phyloP scores from a whole-genome alignment of 2,329 filamentous ascomycete species.

The Xylariaceae sp. region DNA sequence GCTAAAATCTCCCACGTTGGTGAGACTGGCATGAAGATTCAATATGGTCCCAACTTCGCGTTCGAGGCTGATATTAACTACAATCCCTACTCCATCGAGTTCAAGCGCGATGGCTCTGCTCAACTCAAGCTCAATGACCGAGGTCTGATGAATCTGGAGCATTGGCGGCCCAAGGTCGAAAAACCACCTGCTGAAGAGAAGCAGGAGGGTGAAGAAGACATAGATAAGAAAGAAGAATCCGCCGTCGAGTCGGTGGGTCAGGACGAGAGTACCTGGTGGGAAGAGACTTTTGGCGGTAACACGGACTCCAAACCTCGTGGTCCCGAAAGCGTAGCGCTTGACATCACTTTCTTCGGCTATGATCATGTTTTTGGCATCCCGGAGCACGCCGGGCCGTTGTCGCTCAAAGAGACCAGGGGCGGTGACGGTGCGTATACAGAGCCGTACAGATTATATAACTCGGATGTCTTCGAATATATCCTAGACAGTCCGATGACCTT shows the following conservation, averaged over 20 bases:
- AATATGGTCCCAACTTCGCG: slow-evolving; percentile 70
- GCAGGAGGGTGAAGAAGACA: slow-evolving; percentile 48
- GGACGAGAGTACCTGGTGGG: slow-evolving; percentile 95
- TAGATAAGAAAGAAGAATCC: slow-evolving; percentile 40
- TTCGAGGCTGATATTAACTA: slow-evolving; percentile 83
- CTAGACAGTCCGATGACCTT: slow-evolving; percentile 97
- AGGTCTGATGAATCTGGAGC: slow-evolving; percentile 89
- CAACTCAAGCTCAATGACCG: slow-evolving; percentile 87
- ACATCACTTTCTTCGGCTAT: slow-evolving; percentile 89
- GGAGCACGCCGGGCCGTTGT: slow-evolving; percentile 83
- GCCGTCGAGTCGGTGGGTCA: slow-evolving; percentile 40
- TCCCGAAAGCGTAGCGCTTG: slow-evolving; percentile 84
- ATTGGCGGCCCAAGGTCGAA: slow-evolving; percentile 88
- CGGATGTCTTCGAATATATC: slow-evolving; percentile 97
- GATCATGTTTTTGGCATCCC: slow-evolving; percentile 92
- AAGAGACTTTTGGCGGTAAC: slow-evolving; percentile 91
- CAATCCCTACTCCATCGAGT: slow-evolving; percentile 78
- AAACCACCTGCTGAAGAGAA: slow-evolving; percentile 44
- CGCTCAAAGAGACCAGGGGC: slow-evolving; percentile 84
- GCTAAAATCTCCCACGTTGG: slow-evolving; percentile 65
- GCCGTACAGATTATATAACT: slow-evolving; percentile 92
- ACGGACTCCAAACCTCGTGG: slow-evolving; percentile 94
- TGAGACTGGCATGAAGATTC: slow-evolving; percentile 65
- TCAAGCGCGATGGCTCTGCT: slow-evolving; percentile 74
- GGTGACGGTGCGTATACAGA: slow-evolving; percentile 80